Evolutionary conservation across 805 yeast species (phyloP), one percentile per base, ranked within the genome.

Genomic region (Hanseniaspora nectarophila): DNA sequence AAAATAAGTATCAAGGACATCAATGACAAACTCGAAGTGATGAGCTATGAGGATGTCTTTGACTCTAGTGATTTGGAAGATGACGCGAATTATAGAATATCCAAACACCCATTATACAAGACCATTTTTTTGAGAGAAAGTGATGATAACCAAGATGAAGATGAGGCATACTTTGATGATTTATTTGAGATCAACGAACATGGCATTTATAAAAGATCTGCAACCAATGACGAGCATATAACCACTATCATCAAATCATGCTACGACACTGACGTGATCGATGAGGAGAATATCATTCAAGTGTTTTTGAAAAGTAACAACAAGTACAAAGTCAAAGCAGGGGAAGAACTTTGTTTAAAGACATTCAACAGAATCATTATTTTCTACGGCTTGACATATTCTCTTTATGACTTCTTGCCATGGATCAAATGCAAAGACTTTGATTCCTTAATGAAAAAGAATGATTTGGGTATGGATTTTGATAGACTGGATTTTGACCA

Each of bases 331-430:
- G 13, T 1, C 28, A 9, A 16, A 13, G 1, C 12, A 26, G 16
- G 28, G 15, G 13, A 24, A 42, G 10, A 18, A 3, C 24, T 42
- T 5, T 15, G 35, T 5, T 10, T 26, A 18, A 42, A 42, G 21
- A 42, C 33, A 5, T 49, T 42, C 20, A 26, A 42, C 13, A 49
- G 37, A 28, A 40, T 42, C 10, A 34, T 42, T 9, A 26, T 49
- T 2, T 31, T 49, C 8, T 42, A 40, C 5, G 53, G 53, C 12
- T 20, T 49, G 34, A 42, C 45, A 1, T 7, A 31, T 7, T 16
- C 26, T 13, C 4, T 26, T 12, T 29, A 29, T 28, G 24, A 16
- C 10, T 42, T 42, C 28, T 10, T 42, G 16, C 24, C 33, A 12
- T 42, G 45, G 45, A 15, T n/a, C 15, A 42, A 29, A 15, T 18